Evolutionary conservation across 2,329 filamentous ascomycete genomes (phyloP), one percentile per base, ranked within the genome.

Genomic region (Neoscytalidium dimidiatum): DNA sequence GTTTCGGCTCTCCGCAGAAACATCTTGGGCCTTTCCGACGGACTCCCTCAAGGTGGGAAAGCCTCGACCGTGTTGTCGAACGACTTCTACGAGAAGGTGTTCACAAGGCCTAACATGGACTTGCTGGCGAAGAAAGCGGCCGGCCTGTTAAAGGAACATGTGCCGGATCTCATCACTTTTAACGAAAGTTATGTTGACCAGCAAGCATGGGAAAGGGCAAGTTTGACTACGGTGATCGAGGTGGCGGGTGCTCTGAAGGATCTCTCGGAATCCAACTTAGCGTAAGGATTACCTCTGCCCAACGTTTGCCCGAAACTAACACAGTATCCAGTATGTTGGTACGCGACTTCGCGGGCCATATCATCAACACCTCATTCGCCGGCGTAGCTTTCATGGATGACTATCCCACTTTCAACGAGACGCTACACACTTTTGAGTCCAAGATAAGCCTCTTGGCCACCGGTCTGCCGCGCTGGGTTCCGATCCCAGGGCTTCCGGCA

Each of bases 141-240:
- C 51, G 73, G 68, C 43, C 76, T 75, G 64, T 74, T 83, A 5
- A 76, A 83, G 66, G 72, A 75, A 6, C 78, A 82, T 19, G 78
- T 85, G 11, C 83, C 84, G 4, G 83, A 86, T 62, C 73, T 90
- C 35, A 81, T 89, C 43, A 86, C 86, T 0, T 88, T 88, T 69
- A 82, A 81, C 41, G 78, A 81, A 7, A 88, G 85, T 19, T 77
- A 82, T 2, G 85, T 90, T 26, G 88, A 90, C 70, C 85, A 89
- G 66, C 81, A 82, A 69, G 78, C 79, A 2, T 90, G 88, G 88
- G 88, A 90, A 71, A 82, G 85, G 35, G 80, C 84, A 1, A 74
- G 75, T 2, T 73, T 83, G 23, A 77, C 84, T 1, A 70, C 71
- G 2, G 69, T 80, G 9, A 71, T 78, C 3, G 81, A 83, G 17